Percentiles rank a stretch among this genome's conserved stretches.
Conservation (phyloP, 2,329 filamentous ascomycete species). For the Fusarium pseudoanthophilum region DNA sequence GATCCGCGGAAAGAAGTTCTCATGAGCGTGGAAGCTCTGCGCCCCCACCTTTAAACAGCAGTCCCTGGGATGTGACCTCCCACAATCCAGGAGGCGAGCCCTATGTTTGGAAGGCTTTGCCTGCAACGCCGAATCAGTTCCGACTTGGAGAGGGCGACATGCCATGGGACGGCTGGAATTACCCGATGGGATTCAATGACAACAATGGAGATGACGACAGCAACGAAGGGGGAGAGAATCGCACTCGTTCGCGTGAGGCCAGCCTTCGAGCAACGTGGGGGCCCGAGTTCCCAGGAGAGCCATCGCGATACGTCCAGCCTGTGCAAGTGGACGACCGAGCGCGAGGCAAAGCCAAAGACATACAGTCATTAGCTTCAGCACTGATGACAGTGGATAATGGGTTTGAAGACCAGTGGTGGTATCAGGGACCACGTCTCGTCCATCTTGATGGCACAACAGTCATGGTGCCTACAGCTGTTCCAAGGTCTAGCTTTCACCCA, state of each 20-base stretch:
- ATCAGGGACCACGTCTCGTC: constrained; percentile 54
- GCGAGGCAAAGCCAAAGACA: constrained; percentile 48
- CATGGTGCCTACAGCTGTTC: constrained; percentile 30
- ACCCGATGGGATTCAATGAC: constrained; percentile 40
- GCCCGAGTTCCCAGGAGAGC: constrained; percentile 25
- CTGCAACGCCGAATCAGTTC: constrained; percentile 50
- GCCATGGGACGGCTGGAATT: constrained; percentile 56
- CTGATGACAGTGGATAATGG: constrained; percentile 69
- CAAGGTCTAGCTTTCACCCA: constrained; percentile 20
- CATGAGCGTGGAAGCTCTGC: constrained; percentile 61
- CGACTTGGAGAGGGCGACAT: constrained; percentile 59
- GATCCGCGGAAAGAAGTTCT: constrained; percentile 42
- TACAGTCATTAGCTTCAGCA: constrained; percentile 62
- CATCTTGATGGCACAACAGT: constrained; percentile 37
- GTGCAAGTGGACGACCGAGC: constrained; percentile 47
- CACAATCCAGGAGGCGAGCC: constrained; percentile 35
- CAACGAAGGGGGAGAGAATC: background rate
- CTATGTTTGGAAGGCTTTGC: constrained; percentile 56
- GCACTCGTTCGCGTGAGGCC: constrained; percentile 16
- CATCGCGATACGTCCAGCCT: background rate
- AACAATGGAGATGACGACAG: constrained; percentile 13
- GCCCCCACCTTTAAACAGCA: constrained; percentile 59
- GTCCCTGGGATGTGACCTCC: constrained; percentile 57
- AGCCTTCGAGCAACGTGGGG: constrained; percentile 37
- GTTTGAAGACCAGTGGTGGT: constrained; percentile 69